A percentile compares a stretch with the other conserved stretches of the same genome.
phyloP scores from a whole-genome alignment of 225 moss, liverwort and hornwort species.

The Polytrichum formosum region DNA sequence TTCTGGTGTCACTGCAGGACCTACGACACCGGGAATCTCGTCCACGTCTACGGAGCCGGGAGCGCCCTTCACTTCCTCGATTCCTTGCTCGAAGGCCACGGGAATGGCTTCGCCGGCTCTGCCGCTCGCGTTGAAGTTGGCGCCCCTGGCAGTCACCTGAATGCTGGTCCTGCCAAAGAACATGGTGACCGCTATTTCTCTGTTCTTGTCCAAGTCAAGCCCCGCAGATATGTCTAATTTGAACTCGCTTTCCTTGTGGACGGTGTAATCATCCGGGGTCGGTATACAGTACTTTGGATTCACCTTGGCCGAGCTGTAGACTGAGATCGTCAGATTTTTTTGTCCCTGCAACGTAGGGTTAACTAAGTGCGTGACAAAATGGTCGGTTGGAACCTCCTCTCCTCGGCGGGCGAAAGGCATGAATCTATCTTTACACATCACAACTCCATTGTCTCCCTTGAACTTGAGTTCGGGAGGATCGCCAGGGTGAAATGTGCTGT shows the following conservation, averaged over 20 bases:
- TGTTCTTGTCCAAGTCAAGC: not conserved
- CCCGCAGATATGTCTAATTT: constrained; percentile 1
- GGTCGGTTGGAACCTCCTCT: constrained; percentile 1
- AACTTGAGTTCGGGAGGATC: constrained; percentile 7
- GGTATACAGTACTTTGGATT: constrained; percentile 1
- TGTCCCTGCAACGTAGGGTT: rapidly evolving
- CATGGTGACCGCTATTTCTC: constrained; percentile 12
- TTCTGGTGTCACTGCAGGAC: too few species aligned
- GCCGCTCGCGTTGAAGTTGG: constrained; percentile 15
- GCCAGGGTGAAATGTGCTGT: rapidly evolving
- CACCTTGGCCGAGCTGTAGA: constrained; percentile 7
- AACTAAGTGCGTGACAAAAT: not conserved
- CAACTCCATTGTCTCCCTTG: not conserved
- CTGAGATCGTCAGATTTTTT: rapidly evolving
- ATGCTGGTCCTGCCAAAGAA: constrained; percentile 20
- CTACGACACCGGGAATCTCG: too few species aligned
- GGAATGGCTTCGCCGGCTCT: not conserved
- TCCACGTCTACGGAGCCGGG: too few species aligned
- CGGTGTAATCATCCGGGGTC: not conserved
- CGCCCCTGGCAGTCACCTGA: constrained; percentile 13
- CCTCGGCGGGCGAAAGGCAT: not conserved
- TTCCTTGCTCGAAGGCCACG: not conserved
- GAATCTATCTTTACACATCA: not conserved
- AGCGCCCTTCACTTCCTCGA: too few species aligned
- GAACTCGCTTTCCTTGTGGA: constrained; percentile 16